These are phyloP conservation scores for Rubus parviflorus DNA, from an alignment of 306 rosid species.

Conservation along the genomic window DNA sequence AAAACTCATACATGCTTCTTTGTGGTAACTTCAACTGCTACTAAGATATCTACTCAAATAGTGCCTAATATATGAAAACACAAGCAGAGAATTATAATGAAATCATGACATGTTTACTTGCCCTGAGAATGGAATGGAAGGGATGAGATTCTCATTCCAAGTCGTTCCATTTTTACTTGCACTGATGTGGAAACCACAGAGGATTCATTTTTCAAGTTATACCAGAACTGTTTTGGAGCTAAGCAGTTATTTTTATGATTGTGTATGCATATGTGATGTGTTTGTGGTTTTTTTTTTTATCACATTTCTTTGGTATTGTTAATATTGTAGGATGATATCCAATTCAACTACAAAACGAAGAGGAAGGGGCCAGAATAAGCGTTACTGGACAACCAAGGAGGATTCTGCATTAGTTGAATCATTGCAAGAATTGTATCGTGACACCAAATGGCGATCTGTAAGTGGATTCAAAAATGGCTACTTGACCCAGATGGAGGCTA, in stretches of 20 bases:
- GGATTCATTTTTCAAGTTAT: not conserved
- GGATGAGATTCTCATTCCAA: not conserved
- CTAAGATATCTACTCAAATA: not conserved
- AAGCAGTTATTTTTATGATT: not conserved
- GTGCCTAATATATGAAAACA: not conserved
- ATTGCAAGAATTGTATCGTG: conserved; percentile 3
- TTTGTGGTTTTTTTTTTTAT: not conserved
- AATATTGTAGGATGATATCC: conserved; percentile 3
- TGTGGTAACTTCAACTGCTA: not conserved
- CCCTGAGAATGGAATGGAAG: not conserved
- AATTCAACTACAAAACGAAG: not conserved
- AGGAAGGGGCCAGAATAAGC: conserved; percentile 23
- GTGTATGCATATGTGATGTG: not conserved
- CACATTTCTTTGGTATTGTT: not conserved
- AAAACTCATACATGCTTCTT: not conserved
- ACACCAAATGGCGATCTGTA: conserved; percentile 16
- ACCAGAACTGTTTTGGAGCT: not conserved
- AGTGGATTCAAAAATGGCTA: conserved; percentile 17
- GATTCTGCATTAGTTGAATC: conserved; percentile 21
- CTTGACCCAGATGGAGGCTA: conserved; percentile 17
- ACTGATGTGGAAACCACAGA: not conserved
- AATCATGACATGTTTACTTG: not conserved
- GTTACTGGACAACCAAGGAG: conserved; percentile 18
- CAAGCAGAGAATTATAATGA: not conserved
- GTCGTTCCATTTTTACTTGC: not conserved